These are phyloP conservation scores for Cyberlindnera sargentensis DNA, from an alignment of 805 yeast genomes.

Conservation along the genomic window DNA sequence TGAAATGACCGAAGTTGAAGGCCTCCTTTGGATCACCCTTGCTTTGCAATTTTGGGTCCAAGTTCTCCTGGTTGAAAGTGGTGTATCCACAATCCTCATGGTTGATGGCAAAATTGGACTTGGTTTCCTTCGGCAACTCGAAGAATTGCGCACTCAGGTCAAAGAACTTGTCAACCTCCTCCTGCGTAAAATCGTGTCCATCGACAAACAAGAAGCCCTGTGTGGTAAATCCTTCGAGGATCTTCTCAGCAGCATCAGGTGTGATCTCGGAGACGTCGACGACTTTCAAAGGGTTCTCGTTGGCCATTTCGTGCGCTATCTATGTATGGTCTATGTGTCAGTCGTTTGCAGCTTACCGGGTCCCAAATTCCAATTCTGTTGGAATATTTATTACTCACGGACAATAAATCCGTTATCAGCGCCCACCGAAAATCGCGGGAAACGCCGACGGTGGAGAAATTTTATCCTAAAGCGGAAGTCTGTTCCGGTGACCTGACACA, in stretches of 20 bases:
- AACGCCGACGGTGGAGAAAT: no score
- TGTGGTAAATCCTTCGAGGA: constrained; percentile 51
- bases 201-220: constrained; percentile 63
- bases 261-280: constrained; percentile 47
- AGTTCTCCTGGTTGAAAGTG: constrained; percentile 43
- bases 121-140: constrained; percentile 41
- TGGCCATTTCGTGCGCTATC: neutral
- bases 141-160: constrained; percentile 45
- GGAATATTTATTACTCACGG: no score
- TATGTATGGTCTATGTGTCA: no score
- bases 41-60: constrained; percentile 22
- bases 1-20: constrained; percentile 54
- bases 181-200: constrained; percentile 55
- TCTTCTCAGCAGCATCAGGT: constrained; percentile 38
- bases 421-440: no score
- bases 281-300: constrained; percentile 41
- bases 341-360: no score
- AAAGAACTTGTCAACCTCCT: constrained; percentile 47
- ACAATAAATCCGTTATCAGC: no score
- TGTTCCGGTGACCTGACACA: no score
- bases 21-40: constrained; percentile 63
- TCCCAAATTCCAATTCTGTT: no score
- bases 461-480: no score
- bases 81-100: constrained; percentile 57
- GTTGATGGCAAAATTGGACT: constrained; percentile 43